Evolutionary conservation across 306 rosid species (phyloP).

Genomic region (Pueraria montana): DNA sequence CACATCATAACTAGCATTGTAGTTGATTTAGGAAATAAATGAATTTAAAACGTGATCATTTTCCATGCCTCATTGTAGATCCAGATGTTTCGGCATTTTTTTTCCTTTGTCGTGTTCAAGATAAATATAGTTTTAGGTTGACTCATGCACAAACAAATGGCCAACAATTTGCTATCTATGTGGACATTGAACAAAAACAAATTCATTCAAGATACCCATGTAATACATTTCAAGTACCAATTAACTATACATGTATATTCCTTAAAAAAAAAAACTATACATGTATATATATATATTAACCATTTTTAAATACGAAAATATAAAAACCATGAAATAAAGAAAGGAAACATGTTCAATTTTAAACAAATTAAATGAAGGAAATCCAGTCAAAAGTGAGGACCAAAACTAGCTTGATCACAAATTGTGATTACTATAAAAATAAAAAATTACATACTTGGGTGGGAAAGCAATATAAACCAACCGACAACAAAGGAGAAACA

Average conservation of each 20-base stretch:
- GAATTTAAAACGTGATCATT: too few species aligned
- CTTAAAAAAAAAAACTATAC: too few species aligned
- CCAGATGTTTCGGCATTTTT: not conserved
- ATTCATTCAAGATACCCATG: too few species aligned
- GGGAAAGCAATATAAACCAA: slow-evolving; percentile 63
- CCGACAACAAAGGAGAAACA: slow-evolving; percentile 70
- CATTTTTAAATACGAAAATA: not conserved
- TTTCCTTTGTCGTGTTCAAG: not conserved
- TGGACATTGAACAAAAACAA: too few species aligned
- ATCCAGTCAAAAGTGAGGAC: slow-evolving; percentile 22
- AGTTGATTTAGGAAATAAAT: not conserved
- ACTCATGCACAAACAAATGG: not conserved
- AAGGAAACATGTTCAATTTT: not conserved
- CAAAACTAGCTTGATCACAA: slow-evolving; percentile 25
- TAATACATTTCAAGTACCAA: too few species aligned
- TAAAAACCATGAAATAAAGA: not conserved
- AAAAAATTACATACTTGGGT: slow-evolving; percentile 35
- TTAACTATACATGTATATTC: too few species aligned
- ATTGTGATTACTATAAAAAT: slow-evolving; percentile 8
- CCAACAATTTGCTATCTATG: too few species aligned
- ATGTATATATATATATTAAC: too few species aligned
- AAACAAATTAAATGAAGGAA: slow-evolving; percentile 16
- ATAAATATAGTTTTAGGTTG: not conserved
- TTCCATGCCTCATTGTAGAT: not conserved
- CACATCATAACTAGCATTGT: too few species aligned